Percentiles rank a stretch among this genome's conserved stretches.
phyloP scores from a whole-genome alignment of 257 asterid species.

The Solanum peruvianum region DNA sequence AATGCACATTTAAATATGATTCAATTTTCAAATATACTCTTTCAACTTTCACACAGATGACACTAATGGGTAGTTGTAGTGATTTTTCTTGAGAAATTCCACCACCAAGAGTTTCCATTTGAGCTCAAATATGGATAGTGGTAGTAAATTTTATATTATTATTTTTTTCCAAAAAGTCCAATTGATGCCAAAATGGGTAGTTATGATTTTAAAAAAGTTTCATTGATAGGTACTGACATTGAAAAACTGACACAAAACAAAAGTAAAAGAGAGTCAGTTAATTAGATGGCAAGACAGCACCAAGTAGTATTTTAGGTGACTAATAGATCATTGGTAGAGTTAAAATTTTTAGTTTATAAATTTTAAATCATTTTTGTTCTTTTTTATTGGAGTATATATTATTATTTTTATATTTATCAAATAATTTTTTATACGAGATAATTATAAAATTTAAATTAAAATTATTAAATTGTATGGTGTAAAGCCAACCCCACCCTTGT shows the following conservation, averaged over 20 bases:
- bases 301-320: not conserved
- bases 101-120: not conserved
- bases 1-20: not conserved
- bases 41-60: not conserved
- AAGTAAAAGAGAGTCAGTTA: not conserved
- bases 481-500: not conserved
- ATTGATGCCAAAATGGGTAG: not conserved
- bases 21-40: not conserved
- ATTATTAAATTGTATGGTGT: not conserved
- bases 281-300: not conserved
- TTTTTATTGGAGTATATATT: not conserved
- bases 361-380: not conserved
- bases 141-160: not conserved
- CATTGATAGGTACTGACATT: not conserved
- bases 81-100: not conserved
- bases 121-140: not conserved
- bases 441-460: not conserved
- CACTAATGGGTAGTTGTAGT: not conserved
- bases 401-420: not conserved
- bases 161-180: not conserved
- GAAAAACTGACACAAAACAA: not conserved
- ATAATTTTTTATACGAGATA: not conserved
- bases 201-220: not conserved
- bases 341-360: not conserved
- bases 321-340: rapidly evolving